Base-by-base conservation (phyloP, 2,329 filamentous ascomycete genomes). In the Exophiala alcalophila region DNA sequence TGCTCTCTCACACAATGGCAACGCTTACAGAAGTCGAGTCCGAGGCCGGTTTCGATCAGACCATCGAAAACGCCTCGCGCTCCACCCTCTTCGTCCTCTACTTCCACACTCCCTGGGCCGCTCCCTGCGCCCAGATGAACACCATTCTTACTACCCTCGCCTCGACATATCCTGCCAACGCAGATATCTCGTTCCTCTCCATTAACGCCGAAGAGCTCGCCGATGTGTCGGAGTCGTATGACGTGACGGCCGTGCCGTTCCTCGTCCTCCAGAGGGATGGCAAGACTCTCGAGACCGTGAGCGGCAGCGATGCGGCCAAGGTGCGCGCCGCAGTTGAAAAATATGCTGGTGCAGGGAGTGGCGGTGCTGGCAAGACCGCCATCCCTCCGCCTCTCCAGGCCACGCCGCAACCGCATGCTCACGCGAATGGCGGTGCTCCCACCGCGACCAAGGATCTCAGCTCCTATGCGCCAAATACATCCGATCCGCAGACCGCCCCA, bases 31-130 rank as follows among this genome's bases (percentile, higher is more conserved):
- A 94, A 60, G 83, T 96, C 67, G 77, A 80, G 57, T 81, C 77
- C 57, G 80, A 88, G 59, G 70, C 76, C 55, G 80, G 81, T 57
- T 96, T 92, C 81, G 73, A 81, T 54, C 69, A 78, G 54, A 76
- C 84, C 61, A 71, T 86, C 50, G 72, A 74, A 50, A 74, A 79
- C 28, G 74, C 90, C 10, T 78, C 86, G 8, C 61, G 83, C 2
- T 77, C 81, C 11, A 80, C 85, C 11, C 79, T 96, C 47, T 75
- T 91, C 51, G 76, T 96, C 60, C 80, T 94, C 61, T 96, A 90
- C 64, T 98, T 98, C 74, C 86, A 97, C 65, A 89, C 92, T 14
- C 86, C 90, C 54, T 98, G 92, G 92, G 92, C 92, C 20, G 89
- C 89, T 47, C 92, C 92, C 31, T 97, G 92, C 73, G 82, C 86